These are phyloP conservation scores for Naganishia antarctica DNA, from an alignment of 768 basidiomycete genomes.

Conservation along the genomic window DNA sequence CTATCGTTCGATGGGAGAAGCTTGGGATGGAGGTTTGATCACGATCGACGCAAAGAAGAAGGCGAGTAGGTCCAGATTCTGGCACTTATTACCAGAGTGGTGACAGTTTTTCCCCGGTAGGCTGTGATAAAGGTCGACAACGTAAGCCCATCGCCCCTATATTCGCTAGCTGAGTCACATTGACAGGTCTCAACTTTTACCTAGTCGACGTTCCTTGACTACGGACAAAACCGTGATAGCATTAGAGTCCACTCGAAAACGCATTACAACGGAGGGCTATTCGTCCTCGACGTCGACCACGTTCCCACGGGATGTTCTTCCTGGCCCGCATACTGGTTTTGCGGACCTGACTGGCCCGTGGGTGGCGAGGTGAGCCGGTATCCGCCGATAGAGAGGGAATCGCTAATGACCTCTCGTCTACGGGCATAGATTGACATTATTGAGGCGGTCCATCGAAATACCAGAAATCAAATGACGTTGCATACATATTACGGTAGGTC, in stretches of 20 bases:
- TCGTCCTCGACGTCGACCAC: constrained; percentile 65
- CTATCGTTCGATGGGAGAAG: constrained; percentile 56
- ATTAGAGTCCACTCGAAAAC: constrained; percentile 66
- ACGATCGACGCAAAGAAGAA: constrained; percentile 51
- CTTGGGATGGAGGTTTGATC: constrained; percentile 57
- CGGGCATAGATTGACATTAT: not conserved
- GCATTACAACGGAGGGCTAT: constrained; percentile 62
- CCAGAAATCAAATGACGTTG: constrained; percentile 18
- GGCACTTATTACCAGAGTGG: not conserved
- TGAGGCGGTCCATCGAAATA: constrained; percentile 6
- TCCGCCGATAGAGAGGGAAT: no score
- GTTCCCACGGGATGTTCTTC: constrained; percentile 69
- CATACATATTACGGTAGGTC: constrained; percentile 17
- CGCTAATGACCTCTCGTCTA: not conserved
- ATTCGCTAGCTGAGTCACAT: no score
- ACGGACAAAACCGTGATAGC: constrained; percentile 35
- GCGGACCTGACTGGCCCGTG: constrained; percentile 48
- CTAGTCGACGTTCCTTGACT: constrained; percentile 30
- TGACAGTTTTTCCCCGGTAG: not conserved
- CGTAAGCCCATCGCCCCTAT: not conserved
- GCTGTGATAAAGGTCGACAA: not conserved
- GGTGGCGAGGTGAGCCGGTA: constrained; percentile 2
- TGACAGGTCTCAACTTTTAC: not conserved
- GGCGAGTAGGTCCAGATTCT: not conserved
- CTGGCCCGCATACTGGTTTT: constrained; percentile 60